Evolutionary conservation across 2,329 filamentous ascomycete genomes (phyloP).

Genomic region (Penicillium oxalicum): DNA sequence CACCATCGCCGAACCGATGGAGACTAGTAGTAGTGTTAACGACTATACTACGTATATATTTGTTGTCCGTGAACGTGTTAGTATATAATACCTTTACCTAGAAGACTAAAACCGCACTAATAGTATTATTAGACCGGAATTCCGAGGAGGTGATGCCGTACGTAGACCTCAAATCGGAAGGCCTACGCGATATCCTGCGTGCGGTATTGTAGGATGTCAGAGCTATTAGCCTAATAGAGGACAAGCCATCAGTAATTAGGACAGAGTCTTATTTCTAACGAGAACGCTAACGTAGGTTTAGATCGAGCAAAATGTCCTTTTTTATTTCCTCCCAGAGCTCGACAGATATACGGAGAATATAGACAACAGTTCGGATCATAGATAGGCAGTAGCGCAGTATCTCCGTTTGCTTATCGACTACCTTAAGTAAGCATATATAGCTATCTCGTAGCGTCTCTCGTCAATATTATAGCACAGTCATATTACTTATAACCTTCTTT

Average conservation of each 20-base stretch:
- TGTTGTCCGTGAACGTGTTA: constrained; percentile 16
- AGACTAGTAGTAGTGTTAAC: constrained; percentile 8
- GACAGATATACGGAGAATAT: constrained; percentile 1
- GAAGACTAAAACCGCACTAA: constrained; percentile 7
- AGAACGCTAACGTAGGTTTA: neutral
- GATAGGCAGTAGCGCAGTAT: neutral
- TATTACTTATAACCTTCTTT: constrained; percentile 21
- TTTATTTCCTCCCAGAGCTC: constrained; percentile 15
- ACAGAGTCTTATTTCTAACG: neutral
- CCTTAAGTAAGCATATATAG: neutral
- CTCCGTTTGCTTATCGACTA: neutral
- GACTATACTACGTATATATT: constrained; percentile 20
- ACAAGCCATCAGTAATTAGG: neutral
- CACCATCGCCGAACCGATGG: constrained; percentile 20
- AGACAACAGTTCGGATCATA: neutral
- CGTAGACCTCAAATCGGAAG: neutral
- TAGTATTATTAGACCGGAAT: constrained; percentile 13
- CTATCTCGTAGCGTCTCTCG: neutral
- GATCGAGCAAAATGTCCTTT: constrained; percentile 1
- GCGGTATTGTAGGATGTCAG: neutral
- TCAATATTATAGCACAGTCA: neutral
- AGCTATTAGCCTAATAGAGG: neutral
- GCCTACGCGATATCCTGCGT: neutral
- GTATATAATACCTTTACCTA: constrained; percentile 9
- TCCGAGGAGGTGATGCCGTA: constrained; percentile 2